A percentile compares a stretch with the other conserved stretches of the same genome.
phyloP scores from a whole-genome alignment of 306 rosid species.

The Corylus americana region DNA sequence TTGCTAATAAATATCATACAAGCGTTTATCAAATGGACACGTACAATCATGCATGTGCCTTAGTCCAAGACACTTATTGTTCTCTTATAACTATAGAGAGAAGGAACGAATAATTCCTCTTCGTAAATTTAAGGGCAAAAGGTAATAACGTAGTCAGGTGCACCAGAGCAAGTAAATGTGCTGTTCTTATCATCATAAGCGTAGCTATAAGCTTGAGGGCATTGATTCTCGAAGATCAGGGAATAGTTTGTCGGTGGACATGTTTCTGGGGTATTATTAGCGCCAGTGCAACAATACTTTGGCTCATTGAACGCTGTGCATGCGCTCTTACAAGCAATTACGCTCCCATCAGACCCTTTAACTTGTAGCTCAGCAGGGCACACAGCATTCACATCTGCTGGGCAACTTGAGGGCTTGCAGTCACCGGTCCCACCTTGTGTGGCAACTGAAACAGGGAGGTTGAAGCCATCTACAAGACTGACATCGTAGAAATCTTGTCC shows the following conservation, averaged over 20 bases:
- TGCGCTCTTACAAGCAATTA: conserved; percentile 50
- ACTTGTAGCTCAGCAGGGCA: conserved; percentile 38
- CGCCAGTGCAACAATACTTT: conserved; percentile 41
- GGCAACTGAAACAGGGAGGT: conserved; percentile 33
- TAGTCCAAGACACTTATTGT: not conserved
- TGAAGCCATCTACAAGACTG: conserved; percentile 48
- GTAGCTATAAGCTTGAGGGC: conserved; percentile 56
- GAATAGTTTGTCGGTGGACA: conserved; percentile 46
- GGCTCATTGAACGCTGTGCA: conserved; percentile 33
- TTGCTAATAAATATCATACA: too few relatives aligned
- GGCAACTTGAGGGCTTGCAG: conserved; percentile 22
- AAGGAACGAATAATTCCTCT: not conserved
- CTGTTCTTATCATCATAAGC: conserved; percentile 39
- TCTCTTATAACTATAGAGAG: not conserved
- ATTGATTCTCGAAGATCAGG: conserved; percentile 34
- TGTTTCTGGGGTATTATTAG: not conserved
- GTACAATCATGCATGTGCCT: not conserved
- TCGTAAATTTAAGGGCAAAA: conserved; percentile 30
- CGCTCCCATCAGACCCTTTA: conserved; percentile 24
- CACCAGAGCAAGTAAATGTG: conserved; percentile 38
- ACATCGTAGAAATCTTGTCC: conserved; percentile 44
- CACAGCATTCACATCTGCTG: conserved; percentile 19
- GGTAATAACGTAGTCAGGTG: conserved; percentile 40
- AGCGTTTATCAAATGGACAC: too few relatives aligned
- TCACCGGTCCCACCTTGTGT: conserved; percentile 28